Percentiles rank a stretch among this genome's conserved stretches.
These are phyloP conservation scores for Gossypium raimondii DNA, from an alignment of 345 rosid genomes.

Conservation along the genomic window DNA sequence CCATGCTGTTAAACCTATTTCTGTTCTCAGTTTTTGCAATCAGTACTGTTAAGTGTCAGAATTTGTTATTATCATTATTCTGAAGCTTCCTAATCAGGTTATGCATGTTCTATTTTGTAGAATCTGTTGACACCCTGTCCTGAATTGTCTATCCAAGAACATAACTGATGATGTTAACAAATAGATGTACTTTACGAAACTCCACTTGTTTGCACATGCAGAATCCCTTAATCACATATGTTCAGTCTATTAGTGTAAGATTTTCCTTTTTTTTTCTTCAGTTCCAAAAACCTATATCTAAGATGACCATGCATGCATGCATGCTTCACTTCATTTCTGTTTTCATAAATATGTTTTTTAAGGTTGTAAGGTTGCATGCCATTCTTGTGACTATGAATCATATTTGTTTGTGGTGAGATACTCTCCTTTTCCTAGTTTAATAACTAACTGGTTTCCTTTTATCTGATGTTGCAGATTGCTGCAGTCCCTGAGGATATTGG, in stretches of 20 bases:
- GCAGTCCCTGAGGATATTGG: constrained; percentile 89
- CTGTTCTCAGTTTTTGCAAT: not conserved
- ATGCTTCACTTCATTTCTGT: not conserved
- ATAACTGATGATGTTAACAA: constrained; percentile 4
- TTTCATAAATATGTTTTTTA: not conserved
- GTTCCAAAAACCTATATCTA: not conserved
- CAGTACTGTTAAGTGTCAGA: not conserved
- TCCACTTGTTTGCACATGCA: not conserved
- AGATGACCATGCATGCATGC: not conserved
- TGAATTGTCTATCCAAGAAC: not conserved
- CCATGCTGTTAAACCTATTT: not conserved
- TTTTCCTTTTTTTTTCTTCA: not conserved
- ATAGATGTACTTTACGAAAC: not conserved
- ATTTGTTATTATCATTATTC: not conserved
- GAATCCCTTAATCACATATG: not conserved
- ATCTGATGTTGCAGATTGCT: constrained; percentile 56
- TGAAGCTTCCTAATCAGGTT: not conserved
- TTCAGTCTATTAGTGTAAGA: not conserved
- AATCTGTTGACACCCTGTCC: not conserved
- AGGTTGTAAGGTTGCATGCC: not conserved
- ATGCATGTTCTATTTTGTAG: not conserved
- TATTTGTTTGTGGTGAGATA: not conserved
- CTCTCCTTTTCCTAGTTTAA: not conserved
- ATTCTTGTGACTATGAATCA: not conserved
- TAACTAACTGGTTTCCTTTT: not conserved